Conservation (phyloP, 139 green algal genomes). For the Volvox africanus region DNA sequence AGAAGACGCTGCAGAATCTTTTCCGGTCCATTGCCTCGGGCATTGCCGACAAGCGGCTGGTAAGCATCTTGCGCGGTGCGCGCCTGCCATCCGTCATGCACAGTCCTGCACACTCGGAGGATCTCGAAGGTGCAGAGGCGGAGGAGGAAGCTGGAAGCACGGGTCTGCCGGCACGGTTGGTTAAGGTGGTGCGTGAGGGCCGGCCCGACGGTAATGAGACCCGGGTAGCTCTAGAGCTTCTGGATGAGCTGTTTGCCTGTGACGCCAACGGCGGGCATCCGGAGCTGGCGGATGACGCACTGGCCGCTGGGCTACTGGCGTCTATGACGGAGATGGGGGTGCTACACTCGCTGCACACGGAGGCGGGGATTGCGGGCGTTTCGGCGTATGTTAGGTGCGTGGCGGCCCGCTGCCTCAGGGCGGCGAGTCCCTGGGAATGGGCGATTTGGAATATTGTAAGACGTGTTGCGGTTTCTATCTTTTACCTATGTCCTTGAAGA, state of each 20-base stretch:
- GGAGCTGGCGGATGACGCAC: conserved; percentile 23
- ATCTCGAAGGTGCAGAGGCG: neutral
- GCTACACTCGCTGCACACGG: neutral
- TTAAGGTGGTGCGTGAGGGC: conserved; percentile 25
- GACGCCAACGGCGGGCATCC: neutral
- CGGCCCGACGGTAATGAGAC: conserved; percentile 10
- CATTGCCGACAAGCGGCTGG: conserved; percentile 9
- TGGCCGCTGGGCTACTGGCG: conserved; percentile 16
- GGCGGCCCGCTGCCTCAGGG: no score
- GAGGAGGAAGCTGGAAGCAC: neutral
- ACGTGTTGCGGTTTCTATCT: no score
- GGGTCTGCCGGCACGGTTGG: conserved; percentile 12
- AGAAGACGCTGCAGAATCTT: neutral
- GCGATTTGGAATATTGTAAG: no score
- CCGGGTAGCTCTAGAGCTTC: conserved; percentile 25
- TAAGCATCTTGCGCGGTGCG: neutral
- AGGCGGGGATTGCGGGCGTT: conserved; percentile 14
- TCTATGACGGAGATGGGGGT: conserved; percentile 17
- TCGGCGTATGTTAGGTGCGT: conserved; percentile 33
- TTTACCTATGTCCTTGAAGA: no score
- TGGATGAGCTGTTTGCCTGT: conserved; percentile 38
- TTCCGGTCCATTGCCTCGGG: neutral
- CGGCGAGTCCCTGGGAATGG: no score
- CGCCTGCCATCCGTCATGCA: neutral
- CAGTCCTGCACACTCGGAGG: neutral